phyloP scores from a whole-genome alignment of 495 filamentous ascomycete species.

The Podospora appendiculata region DNA sequence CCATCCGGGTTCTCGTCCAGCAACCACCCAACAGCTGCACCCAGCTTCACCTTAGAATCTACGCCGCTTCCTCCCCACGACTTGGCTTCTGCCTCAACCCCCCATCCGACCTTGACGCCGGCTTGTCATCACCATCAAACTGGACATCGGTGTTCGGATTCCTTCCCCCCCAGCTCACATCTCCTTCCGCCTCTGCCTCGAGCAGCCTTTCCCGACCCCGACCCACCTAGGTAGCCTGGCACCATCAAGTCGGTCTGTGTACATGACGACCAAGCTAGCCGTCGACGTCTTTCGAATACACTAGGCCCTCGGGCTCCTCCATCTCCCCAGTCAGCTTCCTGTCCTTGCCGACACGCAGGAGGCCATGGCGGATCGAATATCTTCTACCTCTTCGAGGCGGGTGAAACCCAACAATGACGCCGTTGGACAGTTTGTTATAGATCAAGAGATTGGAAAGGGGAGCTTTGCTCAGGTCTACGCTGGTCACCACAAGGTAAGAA shows the following conservation, averaged over 20 bases:
- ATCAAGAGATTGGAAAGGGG: constrained; percentile 84
- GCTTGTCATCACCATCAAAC: too few relatives aligned
- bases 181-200: constrained; percentile 5
- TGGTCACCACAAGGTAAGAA: constrained; percentile 71
- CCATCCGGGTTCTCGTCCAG: too few relatives aligned
- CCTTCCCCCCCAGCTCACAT: not conserved
- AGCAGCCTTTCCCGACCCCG: constrained; percentile 3
- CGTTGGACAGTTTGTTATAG: constrained; percentile 68
- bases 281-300: constrained; percentile 32
- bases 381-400: constrained; percentile 27
- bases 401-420: constrained; percentile 47
- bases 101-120: too few relatives aligned
- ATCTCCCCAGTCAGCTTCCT: constrained; percentile 27
- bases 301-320: constrained; percentile 39
- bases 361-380: constrained; percentile 38
- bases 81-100: constrained; percentile 14
- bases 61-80: not conserved
- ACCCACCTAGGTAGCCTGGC: not conserved
- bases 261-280: constrained; percentile 38
- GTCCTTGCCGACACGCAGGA: constrained; percentile 36
- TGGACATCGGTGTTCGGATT: too few relatives aligned
- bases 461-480: constrained; percentile 94
- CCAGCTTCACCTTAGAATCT: too few relatives aligned
- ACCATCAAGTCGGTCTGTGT: constrained; percentile 13
- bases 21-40: too few relatives aligned